These are phyloP conservation scores for Geum urbanum DNA, from an alignment of 306 rosid genomes.

Conservation along the genomic window DNA sequence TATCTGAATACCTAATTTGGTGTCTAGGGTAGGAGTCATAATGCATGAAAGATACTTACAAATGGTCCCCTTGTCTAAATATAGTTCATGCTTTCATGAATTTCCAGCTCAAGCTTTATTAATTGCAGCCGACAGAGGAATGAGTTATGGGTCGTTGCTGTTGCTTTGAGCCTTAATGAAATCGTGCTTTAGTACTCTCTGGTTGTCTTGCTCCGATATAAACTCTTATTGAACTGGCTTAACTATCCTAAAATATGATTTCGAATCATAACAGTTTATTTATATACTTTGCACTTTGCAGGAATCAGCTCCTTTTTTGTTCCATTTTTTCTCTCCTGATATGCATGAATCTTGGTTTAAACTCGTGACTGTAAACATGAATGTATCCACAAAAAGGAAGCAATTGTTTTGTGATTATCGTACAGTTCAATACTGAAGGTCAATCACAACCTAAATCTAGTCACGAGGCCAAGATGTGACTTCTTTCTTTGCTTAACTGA, in stretches of 20 bases:
- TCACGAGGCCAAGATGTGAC: background rate
- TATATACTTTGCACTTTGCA: background rate
- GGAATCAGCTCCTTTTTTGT: background rate
- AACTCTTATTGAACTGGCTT: background rate
- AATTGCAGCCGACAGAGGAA: conserved; percentile 15
- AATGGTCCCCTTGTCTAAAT: conserved; percentile 7
- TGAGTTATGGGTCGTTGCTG: background rate
- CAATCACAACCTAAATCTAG: background rate
- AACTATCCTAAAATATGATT: background rate
- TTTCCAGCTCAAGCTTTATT: background rate
- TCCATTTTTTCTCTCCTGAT: background rate
- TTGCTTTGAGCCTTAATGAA: conserved; percentile 13
- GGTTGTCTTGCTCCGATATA: conserved; percentile 18
- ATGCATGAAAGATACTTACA: background rate
- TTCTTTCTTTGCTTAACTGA: background rate
- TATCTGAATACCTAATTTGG: background rate
- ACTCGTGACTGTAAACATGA: conserved; percentile 9
- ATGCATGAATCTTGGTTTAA: background rate
- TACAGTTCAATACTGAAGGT: background rate
- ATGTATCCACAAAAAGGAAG: background rate
- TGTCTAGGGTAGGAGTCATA: background rate
- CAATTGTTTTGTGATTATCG: background rate
- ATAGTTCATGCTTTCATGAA: background rate
- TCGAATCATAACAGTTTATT: background rate
- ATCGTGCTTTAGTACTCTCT: conserved; percentile 20